Base-by-base conservation (phyloP, 116 monocot species). In the Trichopus zeylanicus region DNA sequence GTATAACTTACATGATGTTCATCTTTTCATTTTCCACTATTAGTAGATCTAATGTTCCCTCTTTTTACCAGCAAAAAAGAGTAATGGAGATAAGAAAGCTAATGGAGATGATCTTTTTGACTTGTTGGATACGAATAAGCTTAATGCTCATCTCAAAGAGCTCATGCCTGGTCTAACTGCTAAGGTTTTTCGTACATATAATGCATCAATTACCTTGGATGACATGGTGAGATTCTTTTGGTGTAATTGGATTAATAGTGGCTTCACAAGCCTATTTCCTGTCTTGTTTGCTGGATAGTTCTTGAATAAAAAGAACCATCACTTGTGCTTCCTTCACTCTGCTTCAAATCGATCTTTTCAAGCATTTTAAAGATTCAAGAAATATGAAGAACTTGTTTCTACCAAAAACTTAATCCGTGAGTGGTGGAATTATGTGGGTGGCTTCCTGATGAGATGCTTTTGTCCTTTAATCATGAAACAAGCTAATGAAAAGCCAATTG, bases 131-230 rank as follows among this genome's bases (percentile, higher is more conserved):
- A 97, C 97, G 18, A 87, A 65, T 59, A 97, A 87, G 67, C 87
- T 97, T 59, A 97, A 97, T 85, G 80, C 91, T 49, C 97, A 97
- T 71, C 65, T 97, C 32, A 97, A 91, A 73, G 97, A 81, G 54
- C 68, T 91, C 48, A 97, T 91, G 97, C 97, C 97, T 70, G 87
- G 85, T 39, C 84, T 97, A 32, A 97, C 91, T 52, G 97, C 97
- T 13, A 97, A 97, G 82, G 97, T 97, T 54, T 97, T 97, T 54
- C 97, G 97, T 81, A 97, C 97, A 70, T 97, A 82, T 49, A 97
- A 97, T 85, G 97, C 97, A 64, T 97, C 97, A 21, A 85, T 97
- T 58, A 97, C 97, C 26, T 82, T 97, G 73, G 87, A 97, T 85
- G 70, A 70, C 22, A 91, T 91, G 79, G 97, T 97, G 75, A 84